Percentiles rank a stretch among this genome's conserved stretches.
phyloP scores from a whole-genome alignment of 2,329 filamentous ascomycete species.

The Cladosporium sphaerospermum region DNA sequence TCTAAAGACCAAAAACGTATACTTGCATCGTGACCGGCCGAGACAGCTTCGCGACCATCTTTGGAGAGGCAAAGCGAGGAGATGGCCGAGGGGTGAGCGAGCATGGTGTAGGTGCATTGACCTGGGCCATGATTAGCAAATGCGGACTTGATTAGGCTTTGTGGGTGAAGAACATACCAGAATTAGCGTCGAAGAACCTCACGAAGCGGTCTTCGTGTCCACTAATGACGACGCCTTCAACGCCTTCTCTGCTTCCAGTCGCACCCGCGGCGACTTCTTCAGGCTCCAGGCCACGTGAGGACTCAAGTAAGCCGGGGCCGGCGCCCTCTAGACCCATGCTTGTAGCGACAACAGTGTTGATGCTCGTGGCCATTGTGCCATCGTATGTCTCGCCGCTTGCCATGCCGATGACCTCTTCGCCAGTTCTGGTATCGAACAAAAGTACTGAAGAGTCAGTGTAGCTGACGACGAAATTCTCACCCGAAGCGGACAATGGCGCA shows the following conservation, averaged over 20 bases:
- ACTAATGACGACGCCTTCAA: constrained; percentile 91
- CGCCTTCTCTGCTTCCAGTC: constrained; percentile 66
- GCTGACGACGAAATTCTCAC: constrained; percentile 86
- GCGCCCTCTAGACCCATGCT: constrained; percentile 64
- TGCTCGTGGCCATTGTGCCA: constrained; percentile 70
- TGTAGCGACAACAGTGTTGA: constrained; percentile 87
- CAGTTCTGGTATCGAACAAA: constrained; percentile 85
- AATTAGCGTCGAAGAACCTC: constrained; percentile 96
- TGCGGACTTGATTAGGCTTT: background rate
- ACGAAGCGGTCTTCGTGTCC: constrained; percentile 96
- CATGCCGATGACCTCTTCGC: constrained; percentile 89
- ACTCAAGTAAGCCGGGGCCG: constrained; percentile 48
- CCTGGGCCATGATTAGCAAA: constrained; percentile 47
- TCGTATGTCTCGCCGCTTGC: constrained; percentile 92
- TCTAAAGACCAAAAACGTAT: constrained; percentile 96
- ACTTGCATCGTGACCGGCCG: constrained; percentile 89
- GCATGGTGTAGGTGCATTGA: constrained; percentile 99
- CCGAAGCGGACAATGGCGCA: constrained; percentile 72
- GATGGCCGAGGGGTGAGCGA: constrained; percentile 89
- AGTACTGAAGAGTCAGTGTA: constrained; percentile 86
- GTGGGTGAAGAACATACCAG: constrained; percentile 59
- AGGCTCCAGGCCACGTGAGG: constrained; percentile 60
- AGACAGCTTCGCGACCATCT: constrained; percentile 89
- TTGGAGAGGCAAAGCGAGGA: constrained; percentile 87
- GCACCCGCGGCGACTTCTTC: constrained; percentile 70